Conservation (phyloP, 176 grass and related monocot genomes). For the Guadua angustifolia region DNA sequence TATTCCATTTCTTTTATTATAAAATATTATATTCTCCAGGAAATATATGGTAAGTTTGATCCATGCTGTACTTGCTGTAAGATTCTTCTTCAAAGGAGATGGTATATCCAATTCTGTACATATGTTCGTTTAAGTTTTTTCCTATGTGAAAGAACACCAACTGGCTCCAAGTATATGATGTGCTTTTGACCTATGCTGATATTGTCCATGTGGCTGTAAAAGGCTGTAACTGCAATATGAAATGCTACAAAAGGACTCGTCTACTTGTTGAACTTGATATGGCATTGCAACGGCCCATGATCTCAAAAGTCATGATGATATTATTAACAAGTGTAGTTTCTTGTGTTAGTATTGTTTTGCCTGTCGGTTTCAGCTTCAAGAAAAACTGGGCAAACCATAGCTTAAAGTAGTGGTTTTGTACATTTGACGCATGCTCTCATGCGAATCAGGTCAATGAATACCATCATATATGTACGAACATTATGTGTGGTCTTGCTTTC, state of each 20-base stretch:
- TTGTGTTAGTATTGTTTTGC: constrained; percentile 15
- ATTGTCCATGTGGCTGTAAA: neutral
- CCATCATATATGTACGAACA: neutral
- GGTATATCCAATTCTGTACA: neutral
- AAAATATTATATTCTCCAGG: constrained; percentile 9
- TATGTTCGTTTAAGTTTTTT: neutral
- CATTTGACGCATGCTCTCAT: neutral
- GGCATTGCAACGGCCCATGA: neutral
- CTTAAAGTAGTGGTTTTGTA: constrained; percentile 14
- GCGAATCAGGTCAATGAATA: neutral
- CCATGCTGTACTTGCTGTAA: constrained; percentile 6
- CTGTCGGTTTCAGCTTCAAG: neutral
- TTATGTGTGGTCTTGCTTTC: neutral
- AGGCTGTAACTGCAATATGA: neutral
- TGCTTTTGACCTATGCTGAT: neutral
- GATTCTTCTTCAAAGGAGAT: constrained; percentile 15
- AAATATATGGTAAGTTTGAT: constrained; percentile 24
- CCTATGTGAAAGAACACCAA: neutral
- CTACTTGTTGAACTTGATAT: constrained; percentile 8
- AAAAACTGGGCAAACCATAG: neutral
- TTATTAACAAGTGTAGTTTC: neutral
- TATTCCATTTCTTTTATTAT: constrained; percentile 17
- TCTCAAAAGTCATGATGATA: neutral
- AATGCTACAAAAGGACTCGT: neutral
- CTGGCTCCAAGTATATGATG: neutral